A percentile compares a stretch with the other conserved stretches of the same genome.
Evolutionary conservation across 2,329 filamentous ascomycete species (phyloP).

Genomic region (Fusarium sp.): DNA sequence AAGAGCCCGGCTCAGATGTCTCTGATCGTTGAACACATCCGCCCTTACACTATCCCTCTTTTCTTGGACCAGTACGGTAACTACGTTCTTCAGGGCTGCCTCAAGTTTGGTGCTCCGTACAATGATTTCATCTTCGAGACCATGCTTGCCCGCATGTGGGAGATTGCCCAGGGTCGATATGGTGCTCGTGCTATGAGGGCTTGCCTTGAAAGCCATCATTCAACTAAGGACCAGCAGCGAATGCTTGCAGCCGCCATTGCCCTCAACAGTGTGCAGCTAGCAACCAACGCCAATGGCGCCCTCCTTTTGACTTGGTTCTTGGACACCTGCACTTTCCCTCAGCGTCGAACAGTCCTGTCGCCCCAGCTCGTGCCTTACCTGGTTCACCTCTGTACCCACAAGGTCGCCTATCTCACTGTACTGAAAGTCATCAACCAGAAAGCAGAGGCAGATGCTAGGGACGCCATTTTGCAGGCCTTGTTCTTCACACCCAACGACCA

Average conservation of each 20-base stretch:
- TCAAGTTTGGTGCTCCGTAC: constrained; percentile 88
- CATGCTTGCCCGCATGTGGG: constrained; percentile 95
- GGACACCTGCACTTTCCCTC: constrained; percentile 96
- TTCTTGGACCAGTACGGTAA: constrained; percentile 99
- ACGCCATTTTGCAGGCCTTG: constrained; percentile 87
- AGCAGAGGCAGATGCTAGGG: constrained; percentile 90
- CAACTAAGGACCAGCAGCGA: constrained; percentile 93
- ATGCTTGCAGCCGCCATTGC: constrained; percentile 95
- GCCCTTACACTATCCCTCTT: constrained; percentile 87
- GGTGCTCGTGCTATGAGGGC: constrained; percentile 96
- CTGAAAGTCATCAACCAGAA: constrained; percentile 99
- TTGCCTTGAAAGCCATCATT: constrained; percentile 94
- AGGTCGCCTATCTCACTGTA: constrained; percentile 96
- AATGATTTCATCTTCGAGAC: constrained; percentile 99
- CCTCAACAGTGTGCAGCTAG: constrained; percentile 95
- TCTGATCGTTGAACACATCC: constrained; percentile 85
- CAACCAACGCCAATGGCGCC: constrained; percentile 95
- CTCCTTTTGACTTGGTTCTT: constrained; percentile 96
- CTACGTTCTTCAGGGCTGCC: constrained; percentile 95
- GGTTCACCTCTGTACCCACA: constrained; percentile 96
- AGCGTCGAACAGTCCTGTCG: constrained; percentile 89
- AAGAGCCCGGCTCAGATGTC: constrained; percentile 85
- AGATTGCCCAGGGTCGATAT: constrained; percentile 91
- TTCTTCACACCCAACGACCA: constrained; percentile 93
- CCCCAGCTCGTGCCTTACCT: constrained; percentile 92